Evolutionary conservation across 768 basidiomycete species (phyloP), one percentile per base, ranked within the genome.

Genomic region (Favolaschia claudopus): DNA sequence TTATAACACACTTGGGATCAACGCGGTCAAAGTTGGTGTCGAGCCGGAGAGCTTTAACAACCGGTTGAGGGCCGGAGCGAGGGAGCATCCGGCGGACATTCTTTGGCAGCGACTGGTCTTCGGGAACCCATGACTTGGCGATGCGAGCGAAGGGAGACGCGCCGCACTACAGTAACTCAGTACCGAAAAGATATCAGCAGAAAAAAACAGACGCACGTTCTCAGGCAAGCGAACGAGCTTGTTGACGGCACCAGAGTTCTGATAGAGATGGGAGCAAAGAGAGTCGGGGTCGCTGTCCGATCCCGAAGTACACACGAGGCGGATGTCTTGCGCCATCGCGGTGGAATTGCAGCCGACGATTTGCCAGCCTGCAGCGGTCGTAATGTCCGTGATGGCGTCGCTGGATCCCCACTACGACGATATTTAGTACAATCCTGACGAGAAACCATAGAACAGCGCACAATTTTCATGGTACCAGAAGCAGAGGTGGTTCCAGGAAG

Each of bases 341-440:
- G 66, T 68, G 4, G 72, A 47, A 44, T 76, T 66, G 49, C 79
- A 80, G 50, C 70, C 74, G 29, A 77, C 56, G 43, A 80, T 76
- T 22, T 67, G 62, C 78, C 79, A 80, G 31, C 76, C 77, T 17
- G 77, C 78, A 28, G 77, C 78, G 8, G 63, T 13, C 3, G 79
- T 80, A 42, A 80, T 74, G 53, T 80, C 78, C 1, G 75, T 70
- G 34, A 79, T 71, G 2, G 70, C 64, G 31, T 66, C 54, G 6
- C 52, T 29, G 5, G 67, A 60, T 7, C 68, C 68, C 69, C 68
- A 72, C 67, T 70, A 43, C 46, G 17, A 40, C n/a, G 25, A 33
- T 19, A 20, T 40, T 39, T 6, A 25, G 20, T 31, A n/a, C 5
- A 36, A 7, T 6, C 34, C 15, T 4, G 19, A 32, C 13, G n/a